These are phyloP conservation scores for Solanum neorickii DNA, from an alignment of 257 asterid species.

Conservation along the genomic window DNA sequence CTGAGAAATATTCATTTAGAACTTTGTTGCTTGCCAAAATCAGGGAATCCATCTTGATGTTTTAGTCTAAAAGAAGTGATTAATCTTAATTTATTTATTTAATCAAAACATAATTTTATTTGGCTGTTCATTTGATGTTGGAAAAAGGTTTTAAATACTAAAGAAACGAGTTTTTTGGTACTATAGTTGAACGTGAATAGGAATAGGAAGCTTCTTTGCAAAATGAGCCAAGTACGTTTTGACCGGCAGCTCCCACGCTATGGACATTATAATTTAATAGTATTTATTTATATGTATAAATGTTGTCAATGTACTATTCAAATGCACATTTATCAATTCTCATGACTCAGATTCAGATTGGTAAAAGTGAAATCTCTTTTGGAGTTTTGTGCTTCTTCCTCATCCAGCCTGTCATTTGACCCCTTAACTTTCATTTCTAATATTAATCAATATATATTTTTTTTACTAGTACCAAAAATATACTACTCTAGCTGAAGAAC, in stretches of 20 bases:
- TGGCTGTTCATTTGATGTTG: neutral
- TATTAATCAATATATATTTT: too few species aligned
- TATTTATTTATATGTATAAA: too few species aligned
- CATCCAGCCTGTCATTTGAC: slow-evolving; percentile 1
- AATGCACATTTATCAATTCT: neutral
- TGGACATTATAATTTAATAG: neutral
- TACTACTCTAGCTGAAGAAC: neutral
- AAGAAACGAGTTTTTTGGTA: neutral
- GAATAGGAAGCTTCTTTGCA: neutral
- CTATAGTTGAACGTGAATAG: neutral
- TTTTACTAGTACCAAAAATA: neutral
- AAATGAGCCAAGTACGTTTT: neutral
- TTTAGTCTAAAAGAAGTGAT: too few species aligned
- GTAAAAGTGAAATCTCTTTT: neutral
- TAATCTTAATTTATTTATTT: too few species aligned
- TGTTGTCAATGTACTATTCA: neutral
- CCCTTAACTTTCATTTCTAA: neutral
- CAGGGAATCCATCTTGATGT: neutral
- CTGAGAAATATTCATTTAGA: neutral
- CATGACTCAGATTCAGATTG: neutral
- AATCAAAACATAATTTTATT: neutral
- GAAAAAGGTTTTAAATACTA: neutral
- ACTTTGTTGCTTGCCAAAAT: neutral
- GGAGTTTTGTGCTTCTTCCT: neutral
- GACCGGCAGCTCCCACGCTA: neutral